A percentile compares a stretch with the other conserved stretches of the same genome.
Conservation (phyloP, 164 flowering plant species). For the Vitis amurensis region DNA sequence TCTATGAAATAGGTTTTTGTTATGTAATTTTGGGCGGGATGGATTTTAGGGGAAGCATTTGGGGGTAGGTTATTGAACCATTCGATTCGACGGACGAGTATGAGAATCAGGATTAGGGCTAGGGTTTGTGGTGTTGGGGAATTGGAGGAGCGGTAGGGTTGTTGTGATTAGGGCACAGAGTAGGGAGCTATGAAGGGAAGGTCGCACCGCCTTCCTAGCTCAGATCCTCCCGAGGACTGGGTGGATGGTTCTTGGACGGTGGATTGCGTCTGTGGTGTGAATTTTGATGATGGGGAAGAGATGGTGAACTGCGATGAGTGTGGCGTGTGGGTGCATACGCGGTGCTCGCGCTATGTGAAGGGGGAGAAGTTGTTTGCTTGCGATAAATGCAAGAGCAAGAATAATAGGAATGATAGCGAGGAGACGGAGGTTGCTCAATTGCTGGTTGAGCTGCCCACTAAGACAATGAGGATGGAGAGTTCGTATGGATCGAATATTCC, state of each 20-base stretch:
- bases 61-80: not conserved
- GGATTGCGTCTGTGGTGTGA: conserved; percentile 95
- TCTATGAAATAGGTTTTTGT: too few relatives aligned
- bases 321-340: conserved; percentile 98
- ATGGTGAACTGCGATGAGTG: conserved; percentile 99
- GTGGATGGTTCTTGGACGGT: conserved; percentile 96
- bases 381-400: conserved; percentile 83
- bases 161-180: conserved; percentile 16
- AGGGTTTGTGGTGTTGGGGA: conserved; percentile 7
- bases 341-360: conserved; percentile 82
- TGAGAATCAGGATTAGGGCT: conserved; percentile 7
- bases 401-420: conserved; percentile 52
- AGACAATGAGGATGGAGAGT: conserved; percentile 60
- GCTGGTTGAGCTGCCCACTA: conserved; percentile 83
- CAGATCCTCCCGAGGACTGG: conserved; percentile 88
- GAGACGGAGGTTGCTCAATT: conserved; percentile 96
- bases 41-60: too few relatives aligned
- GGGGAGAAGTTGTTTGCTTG: conserved; percentile 78
- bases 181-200: conserved; percentile 61
- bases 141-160: conserved; percentile 10
- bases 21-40: too few relatives aligned
- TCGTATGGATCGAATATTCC: conserved; percentile 22
- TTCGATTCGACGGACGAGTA: not conserved
- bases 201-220: conserved; percentile 54
- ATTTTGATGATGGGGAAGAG: conserved; percentile 96